phyloP scores from a whole-genome alignment of 2,329 filamentous ascomycete species.

The Sporothrix globosa region DNA sequence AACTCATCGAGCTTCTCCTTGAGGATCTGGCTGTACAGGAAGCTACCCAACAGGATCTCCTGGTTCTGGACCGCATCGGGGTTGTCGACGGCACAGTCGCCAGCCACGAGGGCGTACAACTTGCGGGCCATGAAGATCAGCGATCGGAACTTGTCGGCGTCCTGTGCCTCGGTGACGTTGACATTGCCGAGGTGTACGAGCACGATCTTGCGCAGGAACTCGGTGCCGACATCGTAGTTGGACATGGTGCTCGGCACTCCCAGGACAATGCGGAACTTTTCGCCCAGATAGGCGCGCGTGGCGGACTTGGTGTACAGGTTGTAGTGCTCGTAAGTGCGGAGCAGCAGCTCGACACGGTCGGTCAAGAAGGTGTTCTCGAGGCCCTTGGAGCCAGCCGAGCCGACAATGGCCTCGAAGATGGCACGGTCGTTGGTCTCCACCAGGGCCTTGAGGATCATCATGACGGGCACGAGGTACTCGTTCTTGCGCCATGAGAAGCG shows the following conservation, averaged over 20 bases:
- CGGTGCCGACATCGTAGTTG: conserved; percentile 85
- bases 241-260: conserved; percentile 81
- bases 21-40: conserved; percentile 90
- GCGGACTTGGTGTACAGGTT: conserved; percentile 78
- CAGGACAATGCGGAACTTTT: conserved; percentile 88
- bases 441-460: conserved; percentile 96
- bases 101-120: conserved; percentile 87
- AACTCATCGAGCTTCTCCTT: conserved; percentile 95
- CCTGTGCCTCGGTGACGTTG: conserved; percentile 79
- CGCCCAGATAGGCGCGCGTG: conserved; percentile 82
- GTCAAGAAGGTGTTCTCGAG: conserved; percentile 89
- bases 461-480: conserved; percentile 90
- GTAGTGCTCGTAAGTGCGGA: conserved; percentile 93
- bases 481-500: conserved; percentile 98
- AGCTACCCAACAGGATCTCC: conserved; percentile 89
- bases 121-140: conserved; percentile 96
- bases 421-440: conserved; percentile 95
- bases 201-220: conserved; percentile 88
- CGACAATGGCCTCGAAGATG: conserved; percentile 92
- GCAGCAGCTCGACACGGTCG: conserved; percentile 86
- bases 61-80: conserved; percentile 96
- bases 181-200: conserved; percentile 88
- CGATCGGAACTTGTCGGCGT: conserved; percentile 91
- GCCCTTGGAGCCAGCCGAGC: conserved; percentile 73
- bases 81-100: conserved; percentile 91